Evolutionary conservation across 2,329 filamentous ascomycete species (phyloP).

Genomic region (Pseudophaeomoniella oleicola): DNA sequence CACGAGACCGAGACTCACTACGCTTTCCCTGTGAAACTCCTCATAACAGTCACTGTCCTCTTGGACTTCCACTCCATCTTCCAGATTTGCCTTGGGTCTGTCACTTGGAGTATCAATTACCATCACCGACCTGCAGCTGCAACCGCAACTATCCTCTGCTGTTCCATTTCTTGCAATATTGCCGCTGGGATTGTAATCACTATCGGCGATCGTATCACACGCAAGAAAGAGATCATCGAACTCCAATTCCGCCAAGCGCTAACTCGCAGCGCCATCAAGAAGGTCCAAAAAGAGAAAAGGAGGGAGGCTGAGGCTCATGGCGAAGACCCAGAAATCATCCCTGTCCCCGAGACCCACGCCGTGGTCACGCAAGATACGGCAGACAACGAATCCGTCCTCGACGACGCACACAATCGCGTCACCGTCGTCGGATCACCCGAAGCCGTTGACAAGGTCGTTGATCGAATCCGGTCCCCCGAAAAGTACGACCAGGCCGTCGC

Average conservation of each 20-base stretch:
- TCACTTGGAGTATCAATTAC: slow-evolving; percentile 67
- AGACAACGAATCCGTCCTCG: neutral
- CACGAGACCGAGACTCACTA: slow-evolving; percentile 72
- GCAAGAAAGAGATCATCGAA: slow-evolving; percentile 76
- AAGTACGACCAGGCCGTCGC: too few species aligned
- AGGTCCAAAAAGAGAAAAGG: slow-evolving; percentile 11
- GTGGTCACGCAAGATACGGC: neutral
- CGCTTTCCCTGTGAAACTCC: slow-evolving; percentile 59
- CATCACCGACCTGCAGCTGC: slow-evolving; percentile 53
- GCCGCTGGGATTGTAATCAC: slow-evolving; percentile 62
- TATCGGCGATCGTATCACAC: slow-evolving; percentile 58
- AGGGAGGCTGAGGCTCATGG: neutral
- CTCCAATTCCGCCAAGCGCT: slow-evolving; percentile 62
- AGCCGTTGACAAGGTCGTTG: neutral
- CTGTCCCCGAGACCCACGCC: neutral
- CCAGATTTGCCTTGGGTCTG: slow-evolving; percentile 64
- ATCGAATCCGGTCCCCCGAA: neutral
- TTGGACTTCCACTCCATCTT: slow-evolving; percentile 67
- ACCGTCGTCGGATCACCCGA: neutral
- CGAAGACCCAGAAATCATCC: neutral
- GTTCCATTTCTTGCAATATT: slow-evolving; percentile 64
- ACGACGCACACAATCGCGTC: neutral
- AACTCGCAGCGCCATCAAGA: slow-evolving; percentile 49
- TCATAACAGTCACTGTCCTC: slow-evolving; percentile 64
- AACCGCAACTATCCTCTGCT: slow-evolving; percentile 68